These are phyloP conservation scores for Flaveria robusta DNA, from an alignment of 129 eudicot genomes.

Conservation along the genomic window DNA sequence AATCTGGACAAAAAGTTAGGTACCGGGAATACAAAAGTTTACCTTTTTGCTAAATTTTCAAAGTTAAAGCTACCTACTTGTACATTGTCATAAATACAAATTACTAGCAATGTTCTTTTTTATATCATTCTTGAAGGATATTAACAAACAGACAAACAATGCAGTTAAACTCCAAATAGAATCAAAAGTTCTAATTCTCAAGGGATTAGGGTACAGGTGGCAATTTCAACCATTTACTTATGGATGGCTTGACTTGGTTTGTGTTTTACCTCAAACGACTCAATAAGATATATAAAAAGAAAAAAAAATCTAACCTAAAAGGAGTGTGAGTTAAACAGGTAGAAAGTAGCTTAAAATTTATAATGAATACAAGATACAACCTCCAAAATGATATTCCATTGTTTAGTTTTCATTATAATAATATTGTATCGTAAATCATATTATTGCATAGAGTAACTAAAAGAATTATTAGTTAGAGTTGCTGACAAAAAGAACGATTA, in stretches of 20 bases:
- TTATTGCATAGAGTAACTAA: not conserved
- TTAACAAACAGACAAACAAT: not conserved
- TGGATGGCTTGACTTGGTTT: not conserved
- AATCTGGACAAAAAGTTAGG: not conserved
- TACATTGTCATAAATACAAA: not conserved
- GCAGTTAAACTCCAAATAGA: not conserved
- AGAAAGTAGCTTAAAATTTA: not conserved
- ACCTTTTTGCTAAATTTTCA: not conserved
- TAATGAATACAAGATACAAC: not conserved
- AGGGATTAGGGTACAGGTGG: no score
- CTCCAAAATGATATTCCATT: not conserved
- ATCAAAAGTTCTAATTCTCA: constrained; percentile 1
- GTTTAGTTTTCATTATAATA: not conserved
- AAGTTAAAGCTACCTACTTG: not conserved
- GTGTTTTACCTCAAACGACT: not conserved
- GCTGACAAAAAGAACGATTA: not conserved
- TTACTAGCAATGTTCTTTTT: not conserved
- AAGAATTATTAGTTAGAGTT: no score
- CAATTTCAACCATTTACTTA: no score
- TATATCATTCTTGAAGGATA: constrained; percentile 16
- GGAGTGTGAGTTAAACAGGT: not conserved
- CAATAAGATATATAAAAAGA: not conserved
- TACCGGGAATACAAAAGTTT: not conserved
- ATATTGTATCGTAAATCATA: not conserved
- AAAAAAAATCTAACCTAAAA: not conserved